phyloP scores from a whole-genome alignment of 2,329 filamentous ascomycete species.

The Diaporthe sp. region DNA sequence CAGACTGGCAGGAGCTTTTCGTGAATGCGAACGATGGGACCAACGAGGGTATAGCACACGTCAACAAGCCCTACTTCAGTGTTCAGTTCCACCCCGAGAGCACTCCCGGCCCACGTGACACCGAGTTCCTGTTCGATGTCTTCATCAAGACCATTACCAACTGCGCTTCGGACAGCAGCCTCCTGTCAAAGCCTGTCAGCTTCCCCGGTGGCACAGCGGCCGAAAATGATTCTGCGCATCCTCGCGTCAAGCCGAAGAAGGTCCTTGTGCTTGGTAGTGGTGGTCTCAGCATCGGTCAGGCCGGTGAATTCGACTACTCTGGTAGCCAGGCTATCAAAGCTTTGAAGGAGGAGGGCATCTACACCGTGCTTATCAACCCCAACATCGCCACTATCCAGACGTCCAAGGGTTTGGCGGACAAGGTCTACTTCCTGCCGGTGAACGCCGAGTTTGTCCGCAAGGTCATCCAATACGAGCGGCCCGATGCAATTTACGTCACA shows the following conservation, averaged over 20 bases:
- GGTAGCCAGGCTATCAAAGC: slow-evolving; percentile 99
- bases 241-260: slow-evolving; percentile 90
- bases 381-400: slow-evolving; percentile 99
- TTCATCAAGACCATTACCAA: slow-evolving; percentile 89
- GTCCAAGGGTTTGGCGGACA: slow-evolving; percentile 96
- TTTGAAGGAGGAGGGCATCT: slow-evolving; percentile 96
- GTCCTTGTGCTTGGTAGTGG: slow-evolving; percentile 94
- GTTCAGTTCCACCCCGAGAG: slow-evolving; percentile 99
- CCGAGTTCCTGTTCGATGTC: slow-evolving; percentile 96
- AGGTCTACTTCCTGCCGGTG: slow-evolving; percentile 98
- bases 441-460: slow-evolving; percentile 98
- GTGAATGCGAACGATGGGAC: slow-evolving; percentile 98
- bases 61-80: slow-evolving; percentile 91
- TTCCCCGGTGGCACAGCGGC: slow-evolving; percentile 89
- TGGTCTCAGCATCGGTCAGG: slow-evolving; percentile 96
- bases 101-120: slow-evolving; percentile 94
- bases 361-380: slow-evolving; percentile 97
- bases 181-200: slow-evolving; percentile 79
- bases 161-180: slow-evolving; percentile 75
- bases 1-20: slow-evolving; percentile 93
- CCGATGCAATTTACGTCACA: slow-evolving; percentile 97
- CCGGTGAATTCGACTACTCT: slow-evolving; percentile 98
- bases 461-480: slow-evolving; percentile 93
- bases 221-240: slow-evolving; percentile 83
- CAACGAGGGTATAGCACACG: slow-evolving; percentile 97